Conservation (phyloP, 495 filamentous ascomycete genomes). For the Talaromyces thailandensis region DNA sequence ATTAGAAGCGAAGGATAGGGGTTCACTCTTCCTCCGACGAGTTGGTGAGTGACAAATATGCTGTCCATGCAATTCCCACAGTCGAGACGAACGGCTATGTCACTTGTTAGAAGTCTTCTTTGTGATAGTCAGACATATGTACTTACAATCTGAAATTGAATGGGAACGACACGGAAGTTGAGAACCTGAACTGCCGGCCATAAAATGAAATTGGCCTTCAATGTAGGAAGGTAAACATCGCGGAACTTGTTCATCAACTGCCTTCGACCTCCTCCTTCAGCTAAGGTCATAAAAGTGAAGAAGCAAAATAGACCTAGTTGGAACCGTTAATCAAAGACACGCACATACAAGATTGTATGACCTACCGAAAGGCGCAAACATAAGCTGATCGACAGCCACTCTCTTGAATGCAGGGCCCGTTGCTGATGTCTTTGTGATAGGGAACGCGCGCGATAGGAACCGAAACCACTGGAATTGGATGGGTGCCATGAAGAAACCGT, state of each 20-base stretch:
- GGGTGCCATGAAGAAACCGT: constrained; percentile 92
- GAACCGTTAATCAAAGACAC: too few species aligned
- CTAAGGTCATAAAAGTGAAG: constrained; percentile 94
- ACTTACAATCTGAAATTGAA: constrained; percentile 95
- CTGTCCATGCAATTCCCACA: constrained; percentile 98
- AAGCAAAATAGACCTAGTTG: constrained; percentile 68
- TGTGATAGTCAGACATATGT: background rate
- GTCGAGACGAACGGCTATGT: constrained; percentile 89
- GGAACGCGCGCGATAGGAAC: constrained; percentile 75
- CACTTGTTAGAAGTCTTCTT: background rate
- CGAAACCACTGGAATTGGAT: constrained; percentile 96
- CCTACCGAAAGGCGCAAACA: constrained; percentile 84
- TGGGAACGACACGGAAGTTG: constrained; percentile 91
- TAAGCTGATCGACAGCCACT: constrained; percentile 87
- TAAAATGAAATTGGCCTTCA: constrained; percentile 93
- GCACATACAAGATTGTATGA: too few species aligned
- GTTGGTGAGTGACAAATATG: constrained; percentile 91
- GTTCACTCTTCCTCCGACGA: constrained; percentile 59
- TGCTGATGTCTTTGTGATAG: constrained; percentile 67
- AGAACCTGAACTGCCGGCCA: constrained; percentile 96
- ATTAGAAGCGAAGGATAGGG: background rate
- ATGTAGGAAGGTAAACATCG: constrained; percentile 84
- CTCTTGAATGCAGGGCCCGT: constrained; percentile 77
- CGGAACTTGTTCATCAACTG: constrained; percentile 78
- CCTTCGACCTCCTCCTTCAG: constrained; percentile 81